These are phyloP conservation scores for Suhomyces maxii DNA, from an alignment of 1,139 yeast species.

Conservation along the genomic window DNA sequence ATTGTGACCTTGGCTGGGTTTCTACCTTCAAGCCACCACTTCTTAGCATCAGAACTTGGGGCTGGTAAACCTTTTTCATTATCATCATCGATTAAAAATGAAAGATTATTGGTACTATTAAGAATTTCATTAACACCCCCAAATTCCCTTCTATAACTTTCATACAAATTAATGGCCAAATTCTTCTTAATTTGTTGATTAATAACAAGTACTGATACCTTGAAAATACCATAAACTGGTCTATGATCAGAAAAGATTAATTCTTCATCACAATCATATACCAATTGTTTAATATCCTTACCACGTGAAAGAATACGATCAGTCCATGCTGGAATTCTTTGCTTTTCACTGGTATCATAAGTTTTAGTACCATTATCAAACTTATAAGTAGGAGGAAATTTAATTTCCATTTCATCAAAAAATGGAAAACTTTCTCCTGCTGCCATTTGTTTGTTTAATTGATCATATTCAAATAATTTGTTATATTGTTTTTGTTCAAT, in stretches of 20 bases:
- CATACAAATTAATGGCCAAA: constrained; percentile 62
- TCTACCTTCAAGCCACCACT: constrained; percentile 93
- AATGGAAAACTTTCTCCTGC: constrained; percentile 65
- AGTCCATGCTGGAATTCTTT: constrained; percentile 96
- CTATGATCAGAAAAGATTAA: constrained; percentile 86
- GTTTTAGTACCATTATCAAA: constrained; percentile 90
- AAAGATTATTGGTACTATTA: constrained; percentile 27
- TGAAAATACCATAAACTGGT: constrained; percentile 83
- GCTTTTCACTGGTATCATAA: constrained; percentile 67
- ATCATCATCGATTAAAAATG: constrained; percentile 27
- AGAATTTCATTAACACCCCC: constrained; percentile 46
- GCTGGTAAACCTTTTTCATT: constrained; percentile 61
- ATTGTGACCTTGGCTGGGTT: constrained; percentile 67
- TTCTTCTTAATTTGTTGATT: constrained; percentile 62
- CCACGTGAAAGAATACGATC: constrained; percentile 59
- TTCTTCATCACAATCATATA: constrained; percentile 62
- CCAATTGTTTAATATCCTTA: constrained; percentile 58
- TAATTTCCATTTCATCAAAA: constrained; percentile 74
- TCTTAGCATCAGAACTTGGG: constrained; percentile 76
- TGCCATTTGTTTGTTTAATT: constrained; percentile 69
- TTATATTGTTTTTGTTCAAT: constrained; percentile 52
- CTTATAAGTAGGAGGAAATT: constrained; percentile 88
- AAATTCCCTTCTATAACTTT: constrained; percentile 46
- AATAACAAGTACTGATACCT: constrained; percentile 64
- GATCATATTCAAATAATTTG: constrained; percentile 70